Evolutionary conservation across 2,329 filamentous ascomycete genomes (phyloP).

Genomic region (Diaporthe destruens): DNA sequence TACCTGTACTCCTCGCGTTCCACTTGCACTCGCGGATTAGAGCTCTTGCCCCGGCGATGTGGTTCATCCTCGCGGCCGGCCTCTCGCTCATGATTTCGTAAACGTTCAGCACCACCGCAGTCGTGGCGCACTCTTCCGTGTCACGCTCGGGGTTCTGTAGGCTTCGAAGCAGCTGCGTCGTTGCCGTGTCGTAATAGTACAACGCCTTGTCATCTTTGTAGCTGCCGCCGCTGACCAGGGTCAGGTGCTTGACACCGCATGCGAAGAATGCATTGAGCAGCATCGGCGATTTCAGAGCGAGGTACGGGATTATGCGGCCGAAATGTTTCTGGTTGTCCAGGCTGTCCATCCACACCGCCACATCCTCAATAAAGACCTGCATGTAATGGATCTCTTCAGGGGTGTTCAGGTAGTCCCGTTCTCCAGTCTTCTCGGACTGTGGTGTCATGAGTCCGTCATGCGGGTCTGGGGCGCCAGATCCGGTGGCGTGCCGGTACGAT

Average conservation of each 20-base stretch:
- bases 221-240: constrained; percentile 72
- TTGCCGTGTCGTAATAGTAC: constrained; percentile 88
- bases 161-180: constrained; percentile 79
- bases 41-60: constrained; percentile 86
- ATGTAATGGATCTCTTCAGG: constrained; percentile 88
- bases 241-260: constrained; percentile 86
- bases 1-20: constrained; percentile 82
- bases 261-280: constrained; percentile 89
- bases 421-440: constrained; percentile 55
- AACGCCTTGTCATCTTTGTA: constrained; percentile 83
- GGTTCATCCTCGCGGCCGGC: constrained; percentile 85
- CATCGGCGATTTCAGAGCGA: constrained; percentile 86
- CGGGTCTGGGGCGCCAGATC: constrained; percentile 53
- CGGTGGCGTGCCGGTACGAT: constrained; percentile 42
- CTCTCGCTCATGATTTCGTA: constrained; percentile 93
- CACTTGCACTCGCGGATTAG: constrained; percentile 91
- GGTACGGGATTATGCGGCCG: constrained; percentile 83
- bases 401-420: constrained; percentile 75
- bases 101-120: constrained; percentile 88
- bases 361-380: constrained; percentile 92
- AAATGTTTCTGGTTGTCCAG: constrained; percentile 91
- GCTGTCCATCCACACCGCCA: constrained; percentile 94
- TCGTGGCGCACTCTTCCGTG: constrained; percentile 85
- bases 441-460: constrained; percentile 55
- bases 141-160: constrained; percentile 89